Evolutionary conservation across 371 early-diverging fungal genomes (phyloP).

Genomic region (Mucor ambiguus): DNA sequence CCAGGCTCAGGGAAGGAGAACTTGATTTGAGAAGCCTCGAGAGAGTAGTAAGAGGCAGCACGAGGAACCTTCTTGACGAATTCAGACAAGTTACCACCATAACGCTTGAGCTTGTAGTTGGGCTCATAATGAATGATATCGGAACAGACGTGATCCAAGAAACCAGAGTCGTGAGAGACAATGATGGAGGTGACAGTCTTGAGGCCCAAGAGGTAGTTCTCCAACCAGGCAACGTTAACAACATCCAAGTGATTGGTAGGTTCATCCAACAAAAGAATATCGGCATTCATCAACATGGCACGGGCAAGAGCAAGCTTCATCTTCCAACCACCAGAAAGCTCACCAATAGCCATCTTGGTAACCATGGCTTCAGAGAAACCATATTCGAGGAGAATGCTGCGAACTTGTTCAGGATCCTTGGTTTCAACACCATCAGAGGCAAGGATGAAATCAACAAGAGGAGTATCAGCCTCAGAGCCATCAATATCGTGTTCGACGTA

Average conservation of each 20-base stretch:
- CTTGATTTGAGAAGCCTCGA: constrained; percentile 56
- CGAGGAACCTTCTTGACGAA: constrained; percentile 80
- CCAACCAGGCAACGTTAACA: constrained; percentile 80
- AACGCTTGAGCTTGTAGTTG: constrained; percentile 74
- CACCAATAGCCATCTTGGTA: constrained; percentile 62
- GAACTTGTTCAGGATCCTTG: constrained; percentile 53
- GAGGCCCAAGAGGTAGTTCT: constrained; percentile 72
- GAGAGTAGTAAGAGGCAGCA: constrained; percentile 75
- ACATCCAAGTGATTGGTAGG: constrained; percentile 93
- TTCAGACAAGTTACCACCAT: constrained; percentile 82
- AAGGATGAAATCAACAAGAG: constrained; percentile 69
- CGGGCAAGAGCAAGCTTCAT: constrained; percentile 87
- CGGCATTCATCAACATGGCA: constrained; percentile 82
- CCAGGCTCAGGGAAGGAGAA: constrained; percentile 76
- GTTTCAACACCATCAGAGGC: constrained; percentile 58
- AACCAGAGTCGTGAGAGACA: constrained; percentile 89
- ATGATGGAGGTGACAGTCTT: constrained; percentile 79
- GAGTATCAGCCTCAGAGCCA: constrained; percentile 69
- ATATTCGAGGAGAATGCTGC: constrained; percentile 60
- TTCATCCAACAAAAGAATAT: constrained; percentile 88
- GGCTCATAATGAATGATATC: constrained; percentile 81
- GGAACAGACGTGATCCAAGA: constrained; percentile 85
- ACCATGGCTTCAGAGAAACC: constrained; percentile 73
- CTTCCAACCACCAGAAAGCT: constrained; percentile 89
- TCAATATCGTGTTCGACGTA: constrained; percentile 80